Conservation (phyloP, 2,329 filamentous ascomycete genomes). For the Arthroderma sp. region DNA sequence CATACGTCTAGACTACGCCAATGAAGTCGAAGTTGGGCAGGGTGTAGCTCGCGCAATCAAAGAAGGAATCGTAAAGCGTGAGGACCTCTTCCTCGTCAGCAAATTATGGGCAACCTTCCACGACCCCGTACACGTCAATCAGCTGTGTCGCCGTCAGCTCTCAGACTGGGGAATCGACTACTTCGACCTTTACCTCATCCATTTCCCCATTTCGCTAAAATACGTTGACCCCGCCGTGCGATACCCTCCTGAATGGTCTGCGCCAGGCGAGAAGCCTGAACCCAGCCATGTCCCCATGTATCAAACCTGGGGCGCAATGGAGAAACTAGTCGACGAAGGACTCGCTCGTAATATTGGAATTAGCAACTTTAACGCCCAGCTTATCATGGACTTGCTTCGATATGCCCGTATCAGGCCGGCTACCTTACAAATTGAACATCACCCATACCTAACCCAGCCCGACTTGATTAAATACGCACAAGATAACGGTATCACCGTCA, state of each 20-base stretch:
- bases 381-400: slow-evolving; percentile 66
- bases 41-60: slow-evolving; percentile 67
- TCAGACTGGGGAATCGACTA: slow-evolving; percentile 76
- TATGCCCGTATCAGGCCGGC: slow-evolving; percentile 63
- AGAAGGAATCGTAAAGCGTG: slow-evolving; percentile 66
- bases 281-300: slow-evolving; percentile 58
- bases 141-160: slow-evolving; percentile 63
- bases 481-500: slow-evolving; percentile 57
- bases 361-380: slow-evolving; percentile 67
- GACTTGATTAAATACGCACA: slow-evolving; percentile 57
- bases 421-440: slow-evolving; percentile 77
- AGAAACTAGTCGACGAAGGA: slow-evolving; percentile 54
- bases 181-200: slow-evolving; percentile 80
- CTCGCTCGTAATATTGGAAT: slow-evolving; percentile 64
- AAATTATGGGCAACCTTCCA: slow-evolving; percentile 94
- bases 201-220: slow-evolving; percentile 78
- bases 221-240: slow-evolving; percentile 67
- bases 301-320: slow-evolving; percentile 74
- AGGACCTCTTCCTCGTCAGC: slow-evolving; percentile 82
- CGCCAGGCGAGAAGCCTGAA: slow-evolving; percentile 50
- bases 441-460: slow-evolving; percentile 71
- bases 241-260: slow-evolving; percentile 69
- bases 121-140: slow-evolving; percentile 61
- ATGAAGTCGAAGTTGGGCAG: slow-evolving; percentile 64
- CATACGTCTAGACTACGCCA: slow-evolving; percentile 56